phyloP scores from a whole-genome alignment of 2,329 filamentous ascomycete genomes.

The Claviceps paspali region DNA sequence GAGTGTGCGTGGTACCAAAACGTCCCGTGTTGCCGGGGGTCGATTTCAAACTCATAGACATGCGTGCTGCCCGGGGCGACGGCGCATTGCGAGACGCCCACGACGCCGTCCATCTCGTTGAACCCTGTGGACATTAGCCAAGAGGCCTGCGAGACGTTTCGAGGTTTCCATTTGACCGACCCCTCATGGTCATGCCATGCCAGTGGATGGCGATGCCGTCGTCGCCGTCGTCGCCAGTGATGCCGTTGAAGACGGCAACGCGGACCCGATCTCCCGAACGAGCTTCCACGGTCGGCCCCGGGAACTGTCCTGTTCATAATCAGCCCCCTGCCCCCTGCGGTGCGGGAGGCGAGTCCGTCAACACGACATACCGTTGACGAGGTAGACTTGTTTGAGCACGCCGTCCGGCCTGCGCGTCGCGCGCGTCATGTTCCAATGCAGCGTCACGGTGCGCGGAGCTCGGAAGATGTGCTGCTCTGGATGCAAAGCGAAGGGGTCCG shows the following conservation, averaged over 20 bases:
- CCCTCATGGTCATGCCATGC: conserved; percentile 52
- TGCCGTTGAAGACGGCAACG: conserved; percentile 24
- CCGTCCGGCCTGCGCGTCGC: conserved; percentile 28
- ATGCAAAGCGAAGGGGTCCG: conserved; percentile 15
- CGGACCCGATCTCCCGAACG: conserved; percentile 26
- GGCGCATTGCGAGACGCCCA: conserved; percentile 43
- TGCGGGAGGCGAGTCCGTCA: too few relatives aligned
- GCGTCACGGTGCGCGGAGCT: conserved; percentile 15
- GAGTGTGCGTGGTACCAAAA: conserved; percentile 54
- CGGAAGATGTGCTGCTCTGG: conserved; percentile 27
- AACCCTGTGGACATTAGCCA: conserved; percentile 21
- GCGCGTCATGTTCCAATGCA: conserved; percentile 25
- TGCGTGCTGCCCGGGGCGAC: conserved; percentile 40
- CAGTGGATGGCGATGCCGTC: conserved; percentile 44
- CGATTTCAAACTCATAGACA: conserved; percentile 40
- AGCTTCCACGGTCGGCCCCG: conserved; percentile 29
- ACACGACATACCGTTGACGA: conserved; percentile 29
- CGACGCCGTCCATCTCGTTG: conserved; percentile 45
- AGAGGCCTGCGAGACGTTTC: too few relatives aligned
- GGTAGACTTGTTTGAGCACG: conserved; percentile 30
- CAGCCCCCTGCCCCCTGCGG: too few relatives aligned
- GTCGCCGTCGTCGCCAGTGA: conserved; percentile 9
- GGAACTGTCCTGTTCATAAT: conserved; percentile 18
- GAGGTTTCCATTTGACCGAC: conserved; percentile 11
- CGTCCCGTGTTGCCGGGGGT: conserved; percentile 33